Percentiles rank a stretch among this genome's conserved stretches.
phyloP scores from a whole-genome alignment of 2,329 filamentous ascomycete species.

The Chaetomium sp. region DNA sequence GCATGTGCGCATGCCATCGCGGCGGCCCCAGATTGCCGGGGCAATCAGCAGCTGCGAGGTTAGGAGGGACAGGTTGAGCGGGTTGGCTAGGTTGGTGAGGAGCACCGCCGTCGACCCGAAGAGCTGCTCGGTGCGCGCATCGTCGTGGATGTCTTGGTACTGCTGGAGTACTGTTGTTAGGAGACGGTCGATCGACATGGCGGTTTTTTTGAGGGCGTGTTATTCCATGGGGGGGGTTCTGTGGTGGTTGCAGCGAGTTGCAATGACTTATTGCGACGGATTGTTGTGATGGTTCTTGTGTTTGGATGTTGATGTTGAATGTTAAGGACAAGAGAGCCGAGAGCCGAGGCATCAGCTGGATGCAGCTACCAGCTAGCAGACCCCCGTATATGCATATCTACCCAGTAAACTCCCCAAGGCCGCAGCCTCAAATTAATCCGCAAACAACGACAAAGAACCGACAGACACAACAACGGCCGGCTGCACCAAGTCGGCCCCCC shows the following conservation, averaged over 20 bases:
- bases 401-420: too few species aligned
- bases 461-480: too few species aligned
- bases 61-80: slow-evolving; percentile 65
- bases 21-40: slow-evolving; percentile 60
- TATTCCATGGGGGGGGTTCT: not conserved
- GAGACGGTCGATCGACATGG: slow-evolving; percentile 61
- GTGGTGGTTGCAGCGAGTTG: not conserved
- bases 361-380: not conserved
- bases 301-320: too few species aligned
- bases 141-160: slow-evolving; percentile 49
- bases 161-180: slow-evolving; percentile 59
- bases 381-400: too few species aligned
- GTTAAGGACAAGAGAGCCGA: not conserved
- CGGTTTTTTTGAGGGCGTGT: slow-evolving; percentile 11
- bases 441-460: too few species aligned
- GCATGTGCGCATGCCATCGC: slow-evolving; percentile 50
- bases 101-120: slow-evolving; percentile 62
- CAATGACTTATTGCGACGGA: not conserved
- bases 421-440: too few species aligned
- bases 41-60: slow-evolving; percentile 66
- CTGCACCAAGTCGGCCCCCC: too few species aligned
- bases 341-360: not conserved
- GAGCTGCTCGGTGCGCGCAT: slow-evolving; percentile 47
- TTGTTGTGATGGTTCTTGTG: not conserved
- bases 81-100: slow-evolving; percentile 64